phyloP scores from a whole-genome alignment of 1,284 basidiomycete species.

The Microbotryum saponariae region DNA sequence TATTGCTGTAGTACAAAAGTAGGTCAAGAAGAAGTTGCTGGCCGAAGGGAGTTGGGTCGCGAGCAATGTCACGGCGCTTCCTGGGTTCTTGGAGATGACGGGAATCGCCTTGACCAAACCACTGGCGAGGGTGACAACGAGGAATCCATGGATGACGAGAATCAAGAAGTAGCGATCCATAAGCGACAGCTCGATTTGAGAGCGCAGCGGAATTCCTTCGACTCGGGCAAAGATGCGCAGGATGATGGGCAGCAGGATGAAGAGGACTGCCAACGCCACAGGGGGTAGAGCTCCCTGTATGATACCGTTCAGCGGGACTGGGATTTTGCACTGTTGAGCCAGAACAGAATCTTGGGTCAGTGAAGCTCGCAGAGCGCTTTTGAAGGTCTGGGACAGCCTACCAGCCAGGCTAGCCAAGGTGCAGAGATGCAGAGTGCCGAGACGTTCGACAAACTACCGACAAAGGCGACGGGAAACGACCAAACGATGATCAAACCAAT shows the following conservation, averaged over 20 bases:
- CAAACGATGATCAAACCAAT: slow-evolving; percentile 59
- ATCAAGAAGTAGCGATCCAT: slow-evolving; percentile 91
- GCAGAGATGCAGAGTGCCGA: slow-evolving; percentile 58
- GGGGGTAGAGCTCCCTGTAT: slow-evolving; percentile 85
- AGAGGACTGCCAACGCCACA: slow-evolving; percentile 73
- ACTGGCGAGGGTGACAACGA: slow-evolving; percentile 72
- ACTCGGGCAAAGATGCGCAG: slow-evolving; percentile 68
- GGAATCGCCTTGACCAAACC: slow-evolving; percentile 67
- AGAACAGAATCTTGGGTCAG: neutral
- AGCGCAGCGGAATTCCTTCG: slow-evolving; percentile 71
- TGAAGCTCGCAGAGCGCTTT: too few species aligned
- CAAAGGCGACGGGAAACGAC: slow-evolving; percentile 60
- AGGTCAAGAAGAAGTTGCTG: slow-evolving; percentile 91
- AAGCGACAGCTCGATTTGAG: slow-evolving; percentile 76
- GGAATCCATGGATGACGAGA: slow-evolving; percentile 83
- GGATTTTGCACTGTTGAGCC: slow-evolving; percentile 1
- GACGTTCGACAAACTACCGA: slow-evolving; percentile 79
- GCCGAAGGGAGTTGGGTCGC: slow-evolving; percentile 66
- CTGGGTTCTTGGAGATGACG: slow-evolving; percentile 55
- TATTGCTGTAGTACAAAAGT: slow-evolving; percentile 48
- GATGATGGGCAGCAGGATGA: slow-evolving; percentile 83
- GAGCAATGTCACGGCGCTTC: slow-evolving; percentile 57
- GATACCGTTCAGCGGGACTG: slow-evolving; percentile 59
- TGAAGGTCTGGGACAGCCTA: too few species aligned
- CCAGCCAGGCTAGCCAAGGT: slow-evolving; percentile 72